A percentile compares a stretch with the other conserved stretches of the same genome.
Conservation (phyloP, 1,139 yeast genomes). For the Saccharomycopsis crataegensis region DNA sequence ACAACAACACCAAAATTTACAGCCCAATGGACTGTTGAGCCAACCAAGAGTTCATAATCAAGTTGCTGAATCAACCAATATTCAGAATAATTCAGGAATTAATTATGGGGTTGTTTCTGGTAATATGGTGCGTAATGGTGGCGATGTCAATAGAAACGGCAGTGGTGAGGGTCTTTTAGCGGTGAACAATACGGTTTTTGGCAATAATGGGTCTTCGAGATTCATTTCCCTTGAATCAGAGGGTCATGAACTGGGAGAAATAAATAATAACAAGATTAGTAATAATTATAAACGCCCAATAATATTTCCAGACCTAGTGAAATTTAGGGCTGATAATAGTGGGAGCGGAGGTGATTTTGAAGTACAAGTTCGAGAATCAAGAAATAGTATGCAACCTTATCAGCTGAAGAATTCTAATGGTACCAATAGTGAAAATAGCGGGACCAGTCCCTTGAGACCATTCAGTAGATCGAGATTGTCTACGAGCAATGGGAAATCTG, state of each 20-base stretch:
- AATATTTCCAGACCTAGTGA: background rate
- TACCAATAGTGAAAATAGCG: background rate
- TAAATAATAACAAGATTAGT: background rate
- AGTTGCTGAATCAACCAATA: slow-evolving; percentile 1
- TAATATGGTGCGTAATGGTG: background rate
- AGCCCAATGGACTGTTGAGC: background rate
- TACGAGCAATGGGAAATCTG: background rate
- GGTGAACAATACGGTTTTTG: too few species aligned
- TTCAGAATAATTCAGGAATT: background rate
- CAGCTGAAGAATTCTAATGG: background rate
- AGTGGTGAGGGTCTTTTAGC: background rate
- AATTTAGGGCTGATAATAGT: background rate
- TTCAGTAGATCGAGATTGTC: background rate
- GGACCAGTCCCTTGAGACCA: background rate
- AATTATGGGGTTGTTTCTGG: background rate
- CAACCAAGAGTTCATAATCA: background rate
- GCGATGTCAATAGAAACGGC: background rate
- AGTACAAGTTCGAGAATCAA: background rate
- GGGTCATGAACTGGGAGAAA: background rate
- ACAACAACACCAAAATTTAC: background rate
- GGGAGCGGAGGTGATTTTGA: too few species aligned
- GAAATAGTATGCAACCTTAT: background rate
- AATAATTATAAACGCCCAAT: background rate
- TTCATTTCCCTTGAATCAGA: background rate
- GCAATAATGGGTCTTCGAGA: background rate